Conservation (phyloP, 108 stramenopile genomes). For the Skeletonema costatum region DNA sequence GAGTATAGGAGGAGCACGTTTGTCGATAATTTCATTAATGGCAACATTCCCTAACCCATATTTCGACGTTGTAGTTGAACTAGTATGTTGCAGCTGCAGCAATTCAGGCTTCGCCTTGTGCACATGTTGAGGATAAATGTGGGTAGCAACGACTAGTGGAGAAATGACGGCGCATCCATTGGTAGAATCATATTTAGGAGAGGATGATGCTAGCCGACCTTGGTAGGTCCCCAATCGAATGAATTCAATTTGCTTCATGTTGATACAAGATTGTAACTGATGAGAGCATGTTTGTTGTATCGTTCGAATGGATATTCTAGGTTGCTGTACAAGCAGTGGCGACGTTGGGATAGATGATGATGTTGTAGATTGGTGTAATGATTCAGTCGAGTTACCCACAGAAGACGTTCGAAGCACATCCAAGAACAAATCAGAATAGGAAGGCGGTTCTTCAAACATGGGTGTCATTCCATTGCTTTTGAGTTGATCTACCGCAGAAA, state of each 20-base stretch:
- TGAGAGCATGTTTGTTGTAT: conserved; percentile 9
- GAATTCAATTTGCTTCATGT: conserved; percentile 60
- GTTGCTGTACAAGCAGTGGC: background rate
- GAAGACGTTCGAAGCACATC: conserved; percentile 25
- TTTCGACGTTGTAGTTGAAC: conserved; percentile 20
- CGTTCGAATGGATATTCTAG: conserved; percentile 18
- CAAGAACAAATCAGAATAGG: conserved; percentile 39
- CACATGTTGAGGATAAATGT: conserved; percentile 36
- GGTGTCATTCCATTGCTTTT: conserved; percentile 45
- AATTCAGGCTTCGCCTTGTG: background rate
- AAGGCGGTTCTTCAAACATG: conserved; percentile 28
- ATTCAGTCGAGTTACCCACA: conserved; percentile 2
- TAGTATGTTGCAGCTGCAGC: background rate
- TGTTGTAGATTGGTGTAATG: conserved; percentile 15
- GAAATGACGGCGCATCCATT: conserved; percentile 93
- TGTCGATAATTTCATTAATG: conserved; percentile 76
- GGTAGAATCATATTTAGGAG: conserved; percentile 59
- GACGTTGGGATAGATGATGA: conserved; percentile 16
- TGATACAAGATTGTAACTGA: conserved; percentile 41
- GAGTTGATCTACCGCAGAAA: conserved; percentile 36
- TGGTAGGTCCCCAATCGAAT: conserved; percentile 76
- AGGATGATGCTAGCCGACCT: conserved; percentile 54
- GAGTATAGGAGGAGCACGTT: conserved; percentile 66
- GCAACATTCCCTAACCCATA: conserved; percentile 57
- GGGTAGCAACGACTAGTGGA: conserved; percentile 70